phyloP scores from a whole-genome alignment of 2,329 filamentous ascomycete species.

The Cadophora sp. region DNA sequence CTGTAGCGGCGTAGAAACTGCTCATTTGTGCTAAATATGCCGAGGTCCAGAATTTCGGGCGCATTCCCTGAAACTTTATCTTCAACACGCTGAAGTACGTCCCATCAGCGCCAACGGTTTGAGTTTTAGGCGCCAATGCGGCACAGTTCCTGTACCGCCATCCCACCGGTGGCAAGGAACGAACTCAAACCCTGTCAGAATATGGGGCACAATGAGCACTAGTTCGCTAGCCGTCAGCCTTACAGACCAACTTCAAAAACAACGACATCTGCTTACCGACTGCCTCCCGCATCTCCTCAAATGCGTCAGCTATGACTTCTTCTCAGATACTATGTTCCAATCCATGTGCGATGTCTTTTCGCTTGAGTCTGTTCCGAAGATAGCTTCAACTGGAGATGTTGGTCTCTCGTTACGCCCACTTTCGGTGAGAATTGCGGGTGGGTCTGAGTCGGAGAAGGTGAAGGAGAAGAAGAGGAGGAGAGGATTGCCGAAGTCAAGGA shows the following conservation, averaged over 20 bases:
- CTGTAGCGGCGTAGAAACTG: no score
- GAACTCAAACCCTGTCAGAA: not conserved
- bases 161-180: no score
- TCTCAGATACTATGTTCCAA: not conserved
- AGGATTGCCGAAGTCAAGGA: not conserved
- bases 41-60: no score
- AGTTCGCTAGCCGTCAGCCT: not conserved
- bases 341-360: not conserved
- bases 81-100: not conserved
- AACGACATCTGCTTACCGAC: constrained; percentile 2
- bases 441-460: not conserved
- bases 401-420: not conserved
- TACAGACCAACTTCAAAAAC: not conserved
- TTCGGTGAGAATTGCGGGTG: not conserved
- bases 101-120: not conserved
- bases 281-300: not conserved
- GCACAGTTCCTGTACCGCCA: not conserved
- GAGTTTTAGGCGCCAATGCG: not conserved
- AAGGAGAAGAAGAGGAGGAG: not conserved
- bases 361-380: not conserved
- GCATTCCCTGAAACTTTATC: no score
- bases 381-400: not conserved
- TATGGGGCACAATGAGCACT: not conserved
- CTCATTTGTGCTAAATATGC: no score
- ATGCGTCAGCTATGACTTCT: not conserved